Evolutionary conservation across 352 stramenopile genomes (phyloP), one percentile per base, ranked within the genome.

Genomic region (Pythium volutum): DNA sequence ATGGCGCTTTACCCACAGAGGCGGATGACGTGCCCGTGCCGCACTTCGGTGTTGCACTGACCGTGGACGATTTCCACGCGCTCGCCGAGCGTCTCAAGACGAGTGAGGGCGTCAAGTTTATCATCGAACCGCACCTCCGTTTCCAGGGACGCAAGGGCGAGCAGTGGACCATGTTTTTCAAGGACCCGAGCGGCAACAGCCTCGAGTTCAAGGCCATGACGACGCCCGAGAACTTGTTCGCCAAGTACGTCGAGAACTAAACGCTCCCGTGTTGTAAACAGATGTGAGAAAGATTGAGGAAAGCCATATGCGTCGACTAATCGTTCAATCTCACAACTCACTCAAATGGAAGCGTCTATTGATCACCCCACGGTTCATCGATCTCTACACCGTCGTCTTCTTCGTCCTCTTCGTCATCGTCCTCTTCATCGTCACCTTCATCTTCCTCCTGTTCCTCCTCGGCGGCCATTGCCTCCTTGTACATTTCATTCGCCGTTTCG

Each of bases 101-200:
- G 4, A 67, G 86, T 8, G 76, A 75, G 1, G 31, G 31, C 27
- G 81, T 98, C 22, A 67, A 94, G 39, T 99, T 98, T 69, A 96
- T 99, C 58, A 96, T 99, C 47, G 80, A 98, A 67, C 97, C 96
- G 18, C 94, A 98, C 68, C 71, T 98, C 39, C 81, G 97, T 59
- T 99, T 99, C 64, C 53, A 90, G 42, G 96, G 91, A 23, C 78
- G 84, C 62, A 96, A 97, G 54, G 96, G 97, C 9, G 97, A 99
- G 71, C 97, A 99, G 69, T 98, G 89, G 88, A 99, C 97, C 34
- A 99, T 99, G 97, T 99, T 99, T 75, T 99, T 99, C 79, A 99
- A 99, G 70, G 91, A 97, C 66, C 95, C 96, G 15, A 97, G 82
- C 60, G 93, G 92, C 57, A 99, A 99, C 74, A 99, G 98, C 75